These are phyloP conservation scores for Wickerhamiella slavikovae DNA, from an alignment of 805 yeast genomes.

Conservation along the genomic window DNA sequence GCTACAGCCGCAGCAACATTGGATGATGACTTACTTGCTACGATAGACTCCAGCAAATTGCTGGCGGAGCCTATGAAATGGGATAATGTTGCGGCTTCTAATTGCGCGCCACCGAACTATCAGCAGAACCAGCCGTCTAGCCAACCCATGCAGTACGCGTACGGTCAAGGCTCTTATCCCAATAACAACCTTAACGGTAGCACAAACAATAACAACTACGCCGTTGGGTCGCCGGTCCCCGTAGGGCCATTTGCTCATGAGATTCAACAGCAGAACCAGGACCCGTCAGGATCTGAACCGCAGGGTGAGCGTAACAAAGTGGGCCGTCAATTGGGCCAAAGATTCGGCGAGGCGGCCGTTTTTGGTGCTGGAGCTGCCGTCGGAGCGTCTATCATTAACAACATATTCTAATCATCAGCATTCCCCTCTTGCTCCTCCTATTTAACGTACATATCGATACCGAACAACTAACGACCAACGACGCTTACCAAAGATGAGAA, in stretches of 20 bases:
- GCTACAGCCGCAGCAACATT: too few relatives aligned
- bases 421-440: background rate
- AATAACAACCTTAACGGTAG: slow-evolving; percentile 20
- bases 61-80: too few relatives aligned
- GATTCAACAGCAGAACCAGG: slow-evolving; percentile 11
- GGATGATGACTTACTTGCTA: too few relatives aligned
- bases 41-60: too few relatives aligned
- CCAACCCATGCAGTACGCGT: slow-evolving; percentile 8
- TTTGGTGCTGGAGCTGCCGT: slow-evolving; percentile 94
- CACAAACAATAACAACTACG: slow-evolving; percentile 9
- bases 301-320: slow-evolving; percentile 15
- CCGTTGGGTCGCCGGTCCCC: too few relatives aligned
- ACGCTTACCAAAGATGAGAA: too few relatives aligned
- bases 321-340: slow-evolving; percentile 49
- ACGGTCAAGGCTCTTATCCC: slow-evolving; percentile 11
- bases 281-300: slow-evolving; percentile 6
- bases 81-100: too few relatives aligned
- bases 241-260: too few relatives aligned
- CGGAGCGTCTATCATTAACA: slow-evolving; percentile 60
- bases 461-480: too few relatives aligned
- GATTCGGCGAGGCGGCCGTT: slow-evolving; percentile 78
- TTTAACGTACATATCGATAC: too few relatives aligned
- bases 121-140: slow-evolving; percentile 6
- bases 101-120: too few relatives aligned
- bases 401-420: slow-evolving; percentile 6